These are phyloP conservation scores for Albizia julibrissin DNA, from an alignment of 306 rosid genomes.

Conservation along the genomic window DNA sequence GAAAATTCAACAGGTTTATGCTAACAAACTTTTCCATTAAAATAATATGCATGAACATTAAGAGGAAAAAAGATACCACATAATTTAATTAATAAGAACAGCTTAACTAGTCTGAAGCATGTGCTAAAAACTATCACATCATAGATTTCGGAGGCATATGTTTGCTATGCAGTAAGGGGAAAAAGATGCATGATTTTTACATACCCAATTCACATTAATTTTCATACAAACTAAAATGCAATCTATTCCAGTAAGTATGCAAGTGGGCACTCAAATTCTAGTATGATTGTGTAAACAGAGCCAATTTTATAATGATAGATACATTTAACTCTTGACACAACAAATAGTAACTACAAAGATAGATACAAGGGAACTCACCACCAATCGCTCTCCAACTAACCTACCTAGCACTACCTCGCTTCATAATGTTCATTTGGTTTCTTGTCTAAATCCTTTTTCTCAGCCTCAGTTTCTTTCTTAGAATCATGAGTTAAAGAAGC, in stretches of 20 bases:
- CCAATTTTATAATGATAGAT: conserved; percentile 1
- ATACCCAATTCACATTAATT: neutral
- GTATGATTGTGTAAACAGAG: neutral
- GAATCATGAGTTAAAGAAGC: conserved; percentile 37
- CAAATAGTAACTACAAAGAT: conserved; percentile 2
- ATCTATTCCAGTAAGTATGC: neutral
- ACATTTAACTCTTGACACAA: neutral
- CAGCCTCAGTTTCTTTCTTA: conserved; percentile 42
- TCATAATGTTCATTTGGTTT: conserved; percentile 43
- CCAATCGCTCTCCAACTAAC: conserved; percentile 49
- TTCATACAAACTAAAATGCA: neutral
- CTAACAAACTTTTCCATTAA: neutral
- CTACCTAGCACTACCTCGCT: conserved; percentile 60
- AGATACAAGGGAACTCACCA: conserved; percentile 51
- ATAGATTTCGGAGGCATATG: neutral
- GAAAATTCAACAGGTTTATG: neutral
- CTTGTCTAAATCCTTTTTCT: conserved; percentile 46
- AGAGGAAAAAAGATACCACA: neutral
- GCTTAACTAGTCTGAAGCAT: neutral
- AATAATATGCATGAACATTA: neutral
- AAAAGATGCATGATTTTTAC: neutral
- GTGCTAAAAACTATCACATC: neutral
- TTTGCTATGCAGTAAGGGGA: neutral
- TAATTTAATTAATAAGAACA: neutral
- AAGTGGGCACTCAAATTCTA: neutral